Conservation (phyloP, 2,329 filamentous ascomycete species). For the Epichloe baconii region DNA sequence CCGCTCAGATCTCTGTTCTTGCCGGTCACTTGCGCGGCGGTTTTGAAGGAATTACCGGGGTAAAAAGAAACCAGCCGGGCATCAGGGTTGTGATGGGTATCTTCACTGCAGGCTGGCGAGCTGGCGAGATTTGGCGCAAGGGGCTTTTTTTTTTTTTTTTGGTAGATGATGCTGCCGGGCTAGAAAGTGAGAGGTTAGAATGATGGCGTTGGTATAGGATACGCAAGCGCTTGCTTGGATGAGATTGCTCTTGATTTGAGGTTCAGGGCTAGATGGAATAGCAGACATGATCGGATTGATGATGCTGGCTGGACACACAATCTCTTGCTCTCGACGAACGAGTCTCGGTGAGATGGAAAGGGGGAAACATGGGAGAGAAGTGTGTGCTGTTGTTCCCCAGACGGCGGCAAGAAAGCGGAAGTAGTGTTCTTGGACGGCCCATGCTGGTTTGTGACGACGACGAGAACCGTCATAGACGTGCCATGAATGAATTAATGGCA, state of each 20-base stretch:
- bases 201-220: not conserved
- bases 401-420: too few relatives aligned
- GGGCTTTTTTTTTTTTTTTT: not conserved
- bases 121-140: too few relatives aligned
- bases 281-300: not conserved
- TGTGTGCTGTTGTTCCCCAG: not conserved
- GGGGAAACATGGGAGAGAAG: not conserved
- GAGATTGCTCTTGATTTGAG: not conserved
- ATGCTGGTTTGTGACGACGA: not conserved
- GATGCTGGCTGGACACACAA: not conserved
- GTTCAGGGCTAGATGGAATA: not conserved
- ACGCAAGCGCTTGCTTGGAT: constrained; percentile 2
- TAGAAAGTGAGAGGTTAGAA: not conserved
- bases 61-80: not conserved
- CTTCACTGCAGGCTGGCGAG: constrained; percentile 1
- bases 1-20: constrained; percentile 42
- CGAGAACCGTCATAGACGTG: not conserved
- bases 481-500: not conserved
- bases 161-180: not conserved
- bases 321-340: not conserved
- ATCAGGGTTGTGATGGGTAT: constrained; percentile 2
- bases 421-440: not conserved
- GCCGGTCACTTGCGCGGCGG: constrained; percentile 3
- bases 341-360: too few relatives aligned
- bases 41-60: not conserved